A percentile compares a stretch with the other conserved stretches of the same genome.
Evolutionary conservation across 2,329 filamentous ascomycete species (phyloP).

Genomic region (Penicillium sclerotigenum): DNA sequence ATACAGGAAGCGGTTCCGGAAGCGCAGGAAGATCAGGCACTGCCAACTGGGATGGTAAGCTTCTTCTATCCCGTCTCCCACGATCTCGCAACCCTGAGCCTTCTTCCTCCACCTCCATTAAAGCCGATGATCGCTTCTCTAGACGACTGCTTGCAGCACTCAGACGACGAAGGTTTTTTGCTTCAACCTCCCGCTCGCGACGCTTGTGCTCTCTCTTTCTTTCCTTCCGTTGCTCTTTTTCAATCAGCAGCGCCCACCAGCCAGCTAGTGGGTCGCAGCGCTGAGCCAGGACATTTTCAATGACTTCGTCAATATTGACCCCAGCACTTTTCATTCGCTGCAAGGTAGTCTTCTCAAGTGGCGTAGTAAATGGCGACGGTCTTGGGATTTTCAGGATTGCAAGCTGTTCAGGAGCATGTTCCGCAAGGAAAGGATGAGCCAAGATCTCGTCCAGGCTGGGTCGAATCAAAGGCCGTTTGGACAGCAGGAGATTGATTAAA

Average conservation of each 20-base stretch:
- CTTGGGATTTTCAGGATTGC: constrained; percentile 80
- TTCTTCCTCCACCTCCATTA: constrained; percentile 78
- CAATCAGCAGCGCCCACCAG: constrained; percentile 92
- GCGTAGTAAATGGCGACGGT: constrained; percentile 76
- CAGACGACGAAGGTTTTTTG: constrained; percentile 72
- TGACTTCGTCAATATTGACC: constrained; percentile 88
- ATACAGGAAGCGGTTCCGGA: constrained; percentile 54
- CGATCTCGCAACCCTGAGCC: constrained; percentile 63
- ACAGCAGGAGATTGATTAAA: constrained; percentile 75
- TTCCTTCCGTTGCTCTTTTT: constrained; percentile 91
- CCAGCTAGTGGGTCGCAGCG: constrained; percentile 86
- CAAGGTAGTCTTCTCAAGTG: constrained; percentile 84
- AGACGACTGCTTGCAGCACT: constrained; percentile 87
- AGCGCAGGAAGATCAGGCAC: constrained; percentile 74
- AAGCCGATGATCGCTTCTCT: constrained; percentile 72
- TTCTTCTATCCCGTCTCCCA: constrained; percentile 74
- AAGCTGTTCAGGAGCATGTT: constrained; percentile 83
- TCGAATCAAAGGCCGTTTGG: constrained; percentile 80
- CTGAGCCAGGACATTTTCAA: constrained; percentile 88
- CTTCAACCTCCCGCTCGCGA: constrained; percentile 78
- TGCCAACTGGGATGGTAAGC: constrained; percentile 60
- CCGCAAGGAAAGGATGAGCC: constrained; percentile 79
- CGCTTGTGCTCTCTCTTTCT: constrained; percentile 75
- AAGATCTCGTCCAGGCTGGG: constrained; percentile 82
- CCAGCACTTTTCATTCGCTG: constrained; percentile 91